A percentile compares a stretch with the other conserved stretches of the same genome.
Conservation (phyloP, 2,329 filamentous ascomycete genomes). For the Elsinoe perseae region DNA sequence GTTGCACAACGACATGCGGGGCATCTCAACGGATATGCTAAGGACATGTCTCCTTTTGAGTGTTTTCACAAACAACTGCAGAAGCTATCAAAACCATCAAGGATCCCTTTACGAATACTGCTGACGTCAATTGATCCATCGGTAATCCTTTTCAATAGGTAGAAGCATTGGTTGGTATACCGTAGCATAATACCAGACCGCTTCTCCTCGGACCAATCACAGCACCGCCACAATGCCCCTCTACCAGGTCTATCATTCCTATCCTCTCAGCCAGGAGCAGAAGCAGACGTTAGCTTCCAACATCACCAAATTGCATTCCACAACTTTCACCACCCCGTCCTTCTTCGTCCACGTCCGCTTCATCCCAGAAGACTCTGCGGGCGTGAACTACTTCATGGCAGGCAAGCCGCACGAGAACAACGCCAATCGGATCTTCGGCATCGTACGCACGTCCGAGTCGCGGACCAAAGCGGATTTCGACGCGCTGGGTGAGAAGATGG, state of each 20-base stretch:
- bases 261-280: background rate
- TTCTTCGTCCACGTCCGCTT: slow-evolving; percentile 10
- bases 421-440: slow-evolving; percentile 1
- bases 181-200: too few relatives aligned
- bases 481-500: slow-evolving; percentile 3
- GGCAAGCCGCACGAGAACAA: slow-evolving; percentile 4
- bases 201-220: background rate
- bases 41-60: background rate
- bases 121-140: background rate
- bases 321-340: slow-evolving; percentile 5
- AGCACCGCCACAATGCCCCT: background rate
- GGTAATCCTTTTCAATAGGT: too few relatives aligned
- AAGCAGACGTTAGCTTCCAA: background rate
- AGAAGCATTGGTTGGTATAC: too few relatives aligned
- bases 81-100: background rate
- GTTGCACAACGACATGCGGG: background rate
- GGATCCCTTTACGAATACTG: background rate
- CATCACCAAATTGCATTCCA: slow-evolving; percentile 1
- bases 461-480: slow-evolving; percentile 1
- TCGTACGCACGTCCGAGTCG: background rate
- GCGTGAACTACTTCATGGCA: slow-evolving; percentile 2
- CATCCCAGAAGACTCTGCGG: background rate
- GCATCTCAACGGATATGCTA: background rate
- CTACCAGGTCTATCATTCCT: slow-evolving; percentile 9
- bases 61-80: background rate